Evolutionary conservation across 169 alveolate genomes (phyloP), one percentile per base, ranked within the genome.

Genomic region (Cyclospora cayetanensis): DNA sequence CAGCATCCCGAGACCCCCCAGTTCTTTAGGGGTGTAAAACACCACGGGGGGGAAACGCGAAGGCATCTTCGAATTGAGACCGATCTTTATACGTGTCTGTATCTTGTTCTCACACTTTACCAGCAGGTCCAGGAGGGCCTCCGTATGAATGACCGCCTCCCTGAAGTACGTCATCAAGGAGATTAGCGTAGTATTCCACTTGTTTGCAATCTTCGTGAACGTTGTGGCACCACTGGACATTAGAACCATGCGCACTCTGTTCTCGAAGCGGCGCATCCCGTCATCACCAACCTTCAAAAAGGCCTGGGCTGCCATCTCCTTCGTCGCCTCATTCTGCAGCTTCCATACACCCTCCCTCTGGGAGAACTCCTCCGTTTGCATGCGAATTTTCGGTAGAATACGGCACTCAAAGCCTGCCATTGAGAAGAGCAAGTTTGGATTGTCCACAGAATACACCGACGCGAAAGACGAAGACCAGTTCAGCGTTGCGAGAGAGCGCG

Each of bases 31-130:
- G 15, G 94, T 99, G 95, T 99, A 99, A 95, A 99, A 99, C 25
- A 99, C 99, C 41, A 99, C 99, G 0, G 99, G 99, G 4, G 99
- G 99, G 98, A 99, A 99, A 41, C 99, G 96, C 43, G 99, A 97
- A 53, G 99, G 99, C 99, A 99, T 99, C 95, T 99, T 99, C 43
- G 99, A 98, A 95, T 99, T 99, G 77, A 99, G 95, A 1, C 99
- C 99, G 77, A 99, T 98, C 96, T 99, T 99, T 74, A 99, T 99
- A 68, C 99, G 97, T 2, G 99, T 99, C 96, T 99, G 99, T 29
- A 99, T 99, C 95, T 91, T 91, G 70, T 82, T 80, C 55, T 82
- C 91, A 43, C 94, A 82, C 94, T 98, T 98, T n/a, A 99, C 99
- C 50, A 99, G 94, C 22, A 99, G 95, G 92, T 99, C 99, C 55